These are phyloP conservation scores for Petunia secreta DNA, from an alignment of 257 asterid genomes.

Conservation along the genomic window DNA sequence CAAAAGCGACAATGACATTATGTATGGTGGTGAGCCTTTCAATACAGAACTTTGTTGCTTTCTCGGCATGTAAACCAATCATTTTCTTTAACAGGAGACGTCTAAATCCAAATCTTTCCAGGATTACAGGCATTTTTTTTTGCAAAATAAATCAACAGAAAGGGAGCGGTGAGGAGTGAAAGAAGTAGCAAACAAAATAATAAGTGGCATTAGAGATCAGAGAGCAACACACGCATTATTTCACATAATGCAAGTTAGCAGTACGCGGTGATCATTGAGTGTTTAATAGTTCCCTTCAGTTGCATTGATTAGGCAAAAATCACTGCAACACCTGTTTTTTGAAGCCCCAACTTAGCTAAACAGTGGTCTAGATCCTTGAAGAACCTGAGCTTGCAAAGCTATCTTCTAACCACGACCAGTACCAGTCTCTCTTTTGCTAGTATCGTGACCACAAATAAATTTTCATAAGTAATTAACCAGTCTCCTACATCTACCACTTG, in stretches of 20 bases:
- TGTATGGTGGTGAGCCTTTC: background rate
- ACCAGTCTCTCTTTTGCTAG: background rate
- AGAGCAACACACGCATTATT: constrained; percentile 1
- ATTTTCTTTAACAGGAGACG: background rate
- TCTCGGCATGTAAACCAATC: background rate
- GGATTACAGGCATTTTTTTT: background rate
- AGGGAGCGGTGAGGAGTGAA: background rate
- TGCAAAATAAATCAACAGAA: background rate
- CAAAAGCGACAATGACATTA: constrained; percentile 1
- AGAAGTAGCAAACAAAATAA: background rate
- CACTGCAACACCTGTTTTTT: background rate
- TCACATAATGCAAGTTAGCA: constrained; percentile 5
- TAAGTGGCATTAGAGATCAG: background rate
- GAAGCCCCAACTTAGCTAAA: background rate
- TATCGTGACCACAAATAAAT: background rate
- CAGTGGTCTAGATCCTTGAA: constrained; percentile 2
- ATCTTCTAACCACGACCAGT: background rate
- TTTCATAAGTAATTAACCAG: background rate
- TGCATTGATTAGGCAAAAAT: background rate
- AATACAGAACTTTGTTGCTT: background rate
- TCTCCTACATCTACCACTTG: background rate
- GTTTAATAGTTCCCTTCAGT: constrained; percentile 1
- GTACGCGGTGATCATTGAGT: background rate
- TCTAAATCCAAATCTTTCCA: background rate
- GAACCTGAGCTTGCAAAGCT: background rate